Evolutionary conservation across 345 rosid genomes (phyloP).

Genomic region (Clausena lansium): DNA sequence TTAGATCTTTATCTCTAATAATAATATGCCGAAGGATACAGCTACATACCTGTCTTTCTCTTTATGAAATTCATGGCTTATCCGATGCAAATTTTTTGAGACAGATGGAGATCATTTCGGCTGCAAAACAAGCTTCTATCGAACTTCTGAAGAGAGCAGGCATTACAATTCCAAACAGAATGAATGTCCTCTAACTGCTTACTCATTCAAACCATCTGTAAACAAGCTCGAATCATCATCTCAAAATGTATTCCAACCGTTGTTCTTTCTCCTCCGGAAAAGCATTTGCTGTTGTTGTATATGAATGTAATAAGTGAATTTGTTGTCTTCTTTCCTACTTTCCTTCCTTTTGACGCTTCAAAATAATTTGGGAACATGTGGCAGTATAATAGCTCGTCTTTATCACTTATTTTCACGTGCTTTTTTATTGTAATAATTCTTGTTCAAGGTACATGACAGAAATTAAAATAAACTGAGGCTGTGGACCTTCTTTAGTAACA

Average conservation of each 20-base stretch:
- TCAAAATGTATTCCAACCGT: background rate
- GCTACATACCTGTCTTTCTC: background rate
- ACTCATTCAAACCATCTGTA: background rate
- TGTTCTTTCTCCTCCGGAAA: background rate
- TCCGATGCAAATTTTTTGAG: background rate
- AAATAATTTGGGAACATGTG: background rate
- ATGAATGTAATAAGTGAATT: background rate
- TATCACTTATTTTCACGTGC: background rate
- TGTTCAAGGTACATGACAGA: background rate
- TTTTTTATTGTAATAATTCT: too few species aligned
- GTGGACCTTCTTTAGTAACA: background rate
- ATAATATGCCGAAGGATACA: background rate
- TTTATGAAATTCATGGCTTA: background rate
- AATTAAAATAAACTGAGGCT: background rate
- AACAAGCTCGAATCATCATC: background rate
- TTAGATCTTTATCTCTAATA: background rate
- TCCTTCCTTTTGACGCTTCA: background rate
- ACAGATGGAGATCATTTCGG: slow-evolving; percentile 41
- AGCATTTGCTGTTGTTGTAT: background rate
- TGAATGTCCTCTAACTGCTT: slow-evolving; percentile 40
- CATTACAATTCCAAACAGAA: slow-evolving; percentile 42
- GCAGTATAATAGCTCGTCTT: background rate
- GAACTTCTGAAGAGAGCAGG: slow-evolving; percentile 51
- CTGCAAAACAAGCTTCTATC: slow-evolving; percentile 46
- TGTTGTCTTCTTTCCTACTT: background rate